These are phyloP conservation scores for Hyaloscypha variabilis DNA, from an alignment of 495 filamentous ascomycete species.

Conservation along the genomic window DNA sequence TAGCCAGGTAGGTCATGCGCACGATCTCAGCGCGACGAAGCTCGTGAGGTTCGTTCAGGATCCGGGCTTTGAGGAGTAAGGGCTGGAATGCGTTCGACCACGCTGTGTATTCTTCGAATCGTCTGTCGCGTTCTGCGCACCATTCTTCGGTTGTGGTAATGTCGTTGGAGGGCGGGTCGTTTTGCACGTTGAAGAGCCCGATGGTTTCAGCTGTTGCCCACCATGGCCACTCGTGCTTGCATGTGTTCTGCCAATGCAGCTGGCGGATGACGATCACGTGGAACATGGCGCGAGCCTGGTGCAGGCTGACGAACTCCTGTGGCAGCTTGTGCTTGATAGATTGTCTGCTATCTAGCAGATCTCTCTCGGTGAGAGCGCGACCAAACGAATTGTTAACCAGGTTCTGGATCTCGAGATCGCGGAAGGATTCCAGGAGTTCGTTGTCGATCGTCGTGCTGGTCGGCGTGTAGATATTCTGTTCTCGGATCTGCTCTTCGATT, in stretches of 20 bases:
- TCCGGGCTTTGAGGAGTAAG: neutral
- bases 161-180: neutral
- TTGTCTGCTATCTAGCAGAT: neutral
- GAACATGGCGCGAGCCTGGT: neutral
- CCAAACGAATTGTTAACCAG: neutral
- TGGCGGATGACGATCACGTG: neutral
- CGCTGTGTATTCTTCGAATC: neutral
- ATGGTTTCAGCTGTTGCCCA: neutral
- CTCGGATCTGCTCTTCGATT: neutral
- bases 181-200: neutral
- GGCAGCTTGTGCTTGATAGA: neutral
- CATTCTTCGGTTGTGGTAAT: neutral
- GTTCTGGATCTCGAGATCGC: neutral
- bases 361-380: neutral
- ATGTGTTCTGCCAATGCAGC: neutral
- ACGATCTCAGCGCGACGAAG: neutral
- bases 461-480: neutral
- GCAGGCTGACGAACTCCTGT: neutral
- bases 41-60: neutral
- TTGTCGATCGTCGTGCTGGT: neutral
- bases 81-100: neutral
- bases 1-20: neutral
- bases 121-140: neutral
- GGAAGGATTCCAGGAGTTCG: neutral
- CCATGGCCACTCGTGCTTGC: neutral